These are phyloP conservation scores for Mayamaea pseudoterrestris DNA, from an alignment of 108 stramenopile genomes.

Conservation along the genomic window DNA sequence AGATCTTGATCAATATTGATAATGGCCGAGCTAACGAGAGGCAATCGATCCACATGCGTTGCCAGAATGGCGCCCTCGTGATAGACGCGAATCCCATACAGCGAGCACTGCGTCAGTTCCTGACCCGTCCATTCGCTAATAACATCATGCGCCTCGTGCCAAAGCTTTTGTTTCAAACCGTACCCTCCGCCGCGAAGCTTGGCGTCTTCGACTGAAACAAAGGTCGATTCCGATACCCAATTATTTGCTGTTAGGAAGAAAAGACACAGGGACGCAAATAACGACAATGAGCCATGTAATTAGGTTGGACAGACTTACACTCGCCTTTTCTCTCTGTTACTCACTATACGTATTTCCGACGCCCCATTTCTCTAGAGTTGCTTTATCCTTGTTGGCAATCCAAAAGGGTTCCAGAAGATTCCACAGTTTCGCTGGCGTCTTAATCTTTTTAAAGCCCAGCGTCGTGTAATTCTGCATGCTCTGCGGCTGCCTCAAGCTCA, in stretches of 20 bases:
- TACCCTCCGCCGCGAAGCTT: conserved; percentile 26
- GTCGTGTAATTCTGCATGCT: conserved; percentile 55
- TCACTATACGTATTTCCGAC: conserved; percentile 30
- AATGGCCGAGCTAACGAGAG: conserved; percentile 74
- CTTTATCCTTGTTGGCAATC: conserved; percentile 24
- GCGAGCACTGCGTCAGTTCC: conserved; percentile 41
- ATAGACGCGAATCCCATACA: conserved; percentile 85
- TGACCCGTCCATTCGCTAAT: conserved; percentile 78
- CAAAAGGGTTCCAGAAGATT: conserved; percentile 31
- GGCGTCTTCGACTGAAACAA: conserved; percentile 10
- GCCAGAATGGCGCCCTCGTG: conserved; percentile 53
- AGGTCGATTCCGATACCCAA: conserved; percentile 24
- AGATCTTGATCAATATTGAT: conserved; percentile 72
- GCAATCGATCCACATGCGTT: conserved; percentile 65
- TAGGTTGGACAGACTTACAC: not conserved
- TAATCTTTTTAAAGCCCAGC: conserved; percentile 35
- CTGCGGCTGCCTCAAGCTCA: conserved; percentile 62
- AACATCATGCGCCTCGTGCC: conserved; percentile 34
- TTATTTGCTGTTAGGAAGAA: conserved; percentile 2
- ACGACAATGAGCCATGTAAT: not conserved
- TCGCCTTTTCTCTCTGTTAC: conserved; percentile 1
- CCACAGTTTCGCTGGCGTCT: conserved; percentile 23
- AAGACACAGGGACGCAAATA: not conserved
- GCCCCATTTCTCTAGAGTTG: conserved; percentile 33
- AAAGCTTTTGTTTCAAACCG: conserved; percentile 34